phyloP scores from a whole-genome alignment of 352 stramenopile genomes.

The Phytophthora sp. region DNA sequence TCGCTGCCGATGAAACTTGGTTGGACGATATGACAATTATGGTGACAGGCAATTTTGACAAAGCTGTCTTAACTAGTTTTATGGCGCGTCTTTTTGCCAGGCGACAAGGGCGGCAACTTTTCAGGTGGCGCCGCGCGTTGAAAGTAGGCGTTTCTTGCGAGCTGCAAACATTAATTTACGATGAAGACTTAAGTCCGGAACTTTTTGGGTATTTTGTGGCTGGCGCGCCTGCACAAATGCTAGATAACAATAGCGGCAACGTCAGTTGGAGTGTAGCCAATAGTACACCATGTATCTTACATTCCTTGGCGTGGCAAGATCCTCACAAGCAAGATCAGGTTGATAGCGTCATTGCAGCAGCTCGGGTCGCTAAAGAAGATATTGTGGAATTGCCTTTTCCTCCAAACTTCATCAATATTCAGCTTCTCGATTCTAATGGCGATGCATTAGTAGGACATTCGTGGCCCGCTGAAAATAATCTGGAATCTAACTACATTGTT shows the following conservation, averaged over 20 bases:
- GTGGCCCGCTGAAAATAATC: slow-evolving; percentile 1
- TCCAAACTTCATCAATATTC: slow-evolving; percentile 12
- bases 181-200: slow-evolving; percentile 11
- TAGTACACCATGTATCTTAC: slow-evolving; percentile 5
- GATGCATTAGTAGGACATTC: neutral
- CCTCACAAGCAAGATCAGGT: neutral
- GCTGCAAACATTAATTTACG: slow-evolving; percentile 1
- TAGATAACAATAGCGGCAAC: slow-evolving; percentile 14
- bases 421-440: neutral
- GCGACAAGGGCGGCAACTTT: neutral
- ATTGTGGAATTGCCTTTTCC: slow-evolving; percentile 15
- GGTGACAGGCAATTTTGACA: slow-evolving; percentile 23
- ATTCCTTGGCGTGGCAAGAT: slow-evolving; percentile 27
- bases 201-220: slow-evolving; percentile 19
- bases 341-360: neutral
- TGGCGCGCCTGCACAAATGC: slow-evolving; percentile 9
- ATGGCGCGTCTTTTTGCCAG: neutral
- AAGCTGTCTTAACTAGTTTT: slow-evolving; percentile 4
- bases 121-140: slow-evolving; percentile 6
- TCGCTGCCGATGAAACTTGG: slow-evolving; percentile 5
- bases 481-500: neutral
- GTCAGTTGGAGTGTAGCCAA: slow-evolving; percentile 14
- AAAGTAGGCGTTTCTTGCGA: neutral
- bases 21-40: slow-evolving; percentile 11
- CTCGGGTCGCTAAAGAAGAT: neutral